Percentiles rank a stretch among this genome's conserved stretches.
phyloP scores from a whole-genome alignment of 768 basidiomycete species.

The Chalciporus sphaerocephalus region DNA sequence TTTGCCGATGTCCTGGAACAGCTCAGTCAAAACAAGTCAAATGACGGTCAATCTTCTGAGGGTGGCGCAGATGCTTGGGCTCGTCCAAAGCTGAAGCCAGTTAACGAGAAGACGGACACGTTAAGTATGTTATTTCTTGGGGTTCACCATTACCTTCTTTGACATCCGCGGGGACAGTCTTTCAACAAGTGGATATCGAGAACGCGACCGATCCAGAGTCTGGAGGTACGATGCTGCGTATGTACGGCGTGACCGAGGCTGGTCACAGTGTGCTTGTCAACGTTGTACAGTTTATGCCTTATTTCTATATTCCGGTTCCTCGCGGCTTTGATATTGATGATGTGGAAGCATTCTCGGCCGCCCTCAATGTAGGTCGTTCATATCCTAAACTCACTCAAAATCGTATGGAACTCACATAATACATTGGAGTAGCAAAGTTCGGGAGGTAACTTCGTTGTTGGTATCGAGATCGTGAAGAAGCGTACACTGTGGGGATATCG shows the following conservation, averaged over 20 bases:
- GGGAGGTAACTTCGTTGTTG: conserved; percentile 40
- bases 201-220: conserved; percentile 46
- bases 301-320: conserved; percentile 89
- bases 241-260: conserved; percentile 90
- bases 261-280: conserved; percentile 89
- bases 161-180: conserved; percentile 46
- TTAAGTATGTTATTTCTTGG: conserved; percentile 49
- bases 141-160: neutral
- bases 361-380: conserved; percentile 64
- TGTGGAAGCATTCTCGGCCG: conserved; percentile 53
- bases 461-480: conserved; percentile 57
- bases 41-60: conserved; percentile 49
- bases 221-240: conserved; percentile 48
- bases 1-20: conserved; percentile 64
- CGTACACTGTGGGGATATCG: conserved; percentile 84
- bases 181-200: conserved; percentile 96
- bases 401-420: neutral
- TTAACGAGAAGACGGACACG: conserved; percentile 59
- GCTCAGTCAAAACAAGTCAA: conserved; percentile 47
- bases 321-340: conserved; percentile 75
- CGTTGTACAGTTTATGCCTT: conserved; percentile 80
- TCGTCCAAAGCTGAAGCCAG: conserved; percentile 50
- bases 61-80: conserved; percentile 77
- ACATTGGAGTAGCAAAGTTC: conserved; percentile 17
- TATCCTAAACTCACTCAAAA: neutral